phyloP scores from a whole-genome alignment of 768 basidiomycete species.

The Auriculariales sp. region DNA sequence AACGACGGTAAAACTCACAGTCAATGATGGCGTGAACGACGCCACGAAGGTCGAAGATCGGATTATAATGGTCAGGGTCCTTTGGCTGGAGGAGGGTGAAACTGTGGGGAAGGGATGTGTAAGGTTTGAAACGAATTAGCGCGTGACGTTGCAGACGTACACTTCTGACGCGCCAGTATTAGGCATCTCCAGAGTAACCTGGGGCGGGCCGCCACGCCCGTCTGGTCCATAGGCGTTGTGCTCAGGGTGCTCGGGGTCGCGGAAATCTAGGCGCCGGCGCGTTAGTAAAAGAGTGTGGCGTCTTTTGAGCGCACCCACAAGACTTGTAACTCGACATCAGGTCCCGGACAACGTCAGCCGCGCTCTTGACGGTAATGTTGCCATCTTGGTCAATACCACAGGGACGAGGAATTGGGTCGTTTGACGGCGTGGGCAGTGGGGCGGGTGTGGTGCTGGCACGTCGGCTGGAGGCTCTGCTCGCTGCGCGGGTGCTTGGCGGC shows the following conservation, averaged over 20 bases:
- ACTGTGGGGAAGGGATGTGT: constrained; percentile 20
- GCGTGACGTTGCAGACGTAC: constrained; percentile 21
- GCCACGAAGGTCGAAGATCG: constrained; percentile 64
- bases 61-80: constrained; percentile 79
- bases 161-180: constrained; percentile 53
- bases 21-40: constrained; percentile 59
- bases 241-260: constrained; percentile 43
- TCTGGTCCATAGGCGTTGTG: constrained; percentile 53
- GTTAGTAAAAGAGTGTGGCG: constrained; percentile 7
- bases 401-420: constrained; percentile 24
- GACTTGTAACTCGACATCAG: constrained; percentile 55
- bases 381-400: constrained; percentile 43
- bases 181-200: constrained; percentile 64
- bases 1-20: constrained; percentile 26
- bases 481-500: too few relatives aligned
- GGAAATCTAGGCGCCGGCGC: constrained; percentile 41
- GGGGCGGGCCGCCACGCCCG: constrained; percentile 37
- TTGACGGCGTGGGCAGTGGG: too few relatives aligned
- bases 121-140: not conserved
- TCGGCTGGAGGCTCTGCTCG: too few relatives aligned
- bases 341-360: constrained; percentile 44
- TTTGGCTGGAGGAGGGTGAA: constrained; percentile 68
- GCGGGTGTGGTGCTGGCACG: too few relatives aligned
- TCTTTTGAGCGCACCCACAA: constrained; percentile 29
- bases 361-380: constrained; percentile 39